Evolutionary conservation across 2,329 filamentous ascomycete species (phyloP).

Genomic region (Alternaria tenuissima): DNA sequence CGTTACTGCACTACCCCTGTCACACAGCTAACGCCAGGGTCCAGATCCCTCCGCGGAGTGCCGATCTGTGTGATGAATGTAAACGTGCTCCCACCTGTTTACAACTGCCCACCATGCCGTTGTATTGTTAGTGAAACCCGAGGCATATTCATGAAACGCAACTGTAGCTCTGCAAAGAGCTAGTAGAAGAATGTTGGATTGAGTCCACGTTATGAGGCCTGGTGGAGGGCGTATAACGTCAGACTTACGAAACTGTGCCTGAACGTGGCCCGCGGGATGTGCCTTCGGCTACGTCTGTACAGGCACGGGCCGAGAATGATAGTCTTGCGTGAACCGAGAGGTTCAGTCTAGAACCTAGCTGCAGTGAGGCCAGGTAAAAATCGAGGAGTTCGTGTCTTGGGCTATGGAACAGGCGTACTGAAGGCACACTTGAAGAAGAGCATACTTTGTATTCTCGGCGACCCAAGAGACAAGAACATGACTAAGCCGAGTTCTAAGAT

Average conservation of each 20-base stretch:
- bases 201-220: too few species aligned
- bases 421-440: background rate
- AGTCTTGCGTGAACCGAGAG: background rate
- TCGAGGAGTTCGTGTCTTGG: background rate
- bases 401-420: background rate
- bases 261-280: background rate
- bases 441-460: background rate
- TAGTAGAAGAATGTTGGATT: background rate
- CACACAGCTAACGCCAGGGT: background rate
- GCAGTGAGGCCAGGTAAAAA: background rate
- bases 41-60: constrained; percentile 1
- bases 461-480: background rate
- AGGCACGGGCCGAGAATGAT: constrained; percentile 1
- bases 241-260: background rate
- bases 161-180: background rate
- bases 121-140: background rate
- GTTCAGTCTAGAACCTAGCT: background rate
- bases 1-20: background rate
- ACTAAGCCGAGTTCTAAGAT: background rate
- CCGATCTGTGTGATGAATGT: constrained; percentile 4
- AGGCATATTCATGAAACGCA: background rate
- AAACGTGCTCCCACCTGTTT: background rate
- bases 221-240: background rate
- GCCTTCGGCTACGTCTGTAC: background rate
- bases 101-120: background rate